Evolutionary conservation across 805 yeast genomes (phyloP).

Genomic region (Phaffomyces opuntiae): DNA sequence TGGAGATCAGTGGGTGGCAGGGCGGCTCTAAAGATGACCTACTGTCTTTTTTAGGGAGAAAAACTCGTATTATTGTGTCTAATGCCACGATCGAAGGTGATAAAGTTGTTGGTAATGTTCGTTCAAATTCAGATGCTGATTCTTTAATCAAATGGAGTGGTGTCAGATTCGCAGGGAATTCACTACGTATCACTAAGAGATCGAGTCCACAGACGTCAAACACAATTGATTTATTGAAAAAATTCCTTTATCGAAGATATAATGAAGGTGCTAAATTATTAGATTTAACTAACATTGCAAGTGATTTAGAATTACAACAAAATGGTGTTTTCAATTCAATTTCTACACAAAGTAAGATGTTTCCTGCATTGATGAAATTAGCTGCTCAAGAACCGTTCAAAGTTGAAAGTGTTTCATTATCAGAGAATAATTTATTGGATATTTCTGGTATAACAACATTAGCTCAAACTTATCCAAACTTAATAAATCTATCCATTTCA

Average conservation of each 20-base stretch:
- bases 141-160: conserved; percentile 60
- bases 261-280: conserved; percentile 57
- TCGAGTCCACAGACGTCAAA: conserved; percentile 27
- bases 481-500: conserved; percentile 74
- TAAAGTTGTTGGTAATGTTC: conserved; percentile 53
- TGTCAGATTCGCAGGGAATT: conserved; percentile 72
- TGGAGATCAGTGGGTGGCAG: conserved; percentile 76
- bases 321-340: conserved; percentile 61
- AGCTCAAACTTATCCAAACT: conserved; percentile 65
- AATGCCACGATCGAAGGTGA: conserved; percentile 51
- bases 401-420: conserved; percentile 66
- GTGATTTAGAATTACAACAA: conserved; percentile 51
- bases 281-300: conserved; percentile 57
- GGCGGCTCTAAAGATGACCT: conserved; percentile 68
- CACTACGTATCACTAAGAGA: conserved; percentile 39
- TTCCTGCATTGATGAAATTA: conserved; percentile 81
- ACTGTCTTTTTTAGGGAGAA: conserved; percentile 61
- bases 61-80: conserved; percentile 47
- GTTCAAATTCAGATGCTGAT: conserved; percentile 47
- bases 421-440: conserved; percentile 60
- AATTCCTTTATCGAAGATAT: conserved; percentile 61
- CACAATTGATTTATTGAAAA: conserved; percentile 57
- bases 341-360: conserved; percentile 69
- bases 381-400: conserved; percentile 47
- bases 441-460: conserved; percentile 52